Evolutionary conservation across 345 rosid genomes (phyloP).

Genomic region (Psidium friedrichsthalianum): DNA sequence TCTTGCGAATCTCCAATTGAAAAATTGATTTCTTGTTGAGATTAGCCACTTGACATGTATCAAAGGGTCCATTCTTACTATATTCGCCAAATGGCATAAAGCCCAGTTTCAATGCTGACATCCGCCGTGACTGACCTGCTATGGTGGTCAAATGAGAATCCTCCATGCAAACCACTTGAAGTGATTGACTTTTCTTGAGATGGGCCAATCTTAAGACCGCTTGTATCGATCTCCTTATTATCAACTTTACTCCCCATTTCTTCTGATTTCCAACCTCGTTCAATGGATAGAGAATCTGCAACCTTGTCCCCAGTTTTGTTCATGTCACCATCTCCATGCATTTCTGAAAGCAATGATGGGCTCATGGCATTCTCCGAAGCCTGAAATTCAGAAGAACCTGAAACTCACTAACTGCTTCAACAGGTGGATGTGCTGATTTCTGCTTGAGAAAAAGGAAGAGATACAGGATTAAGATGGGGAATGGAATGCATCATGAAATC

Average conservation of each 20-base stretch:
- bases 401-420: constrained; percentile 28
- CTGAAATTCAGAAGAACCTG: constrained; percentile 25
- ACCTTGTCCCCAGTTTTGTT: constrained; percentile 10
- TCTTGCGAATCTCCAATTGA: constrained; percentile 46
- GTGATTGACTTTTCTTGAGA: constrained; percentile 66
- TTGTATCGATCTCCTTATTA: constrained; percentile 6
- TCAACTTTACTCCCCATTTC: constrained; percentile 24
- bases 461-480: background rate
- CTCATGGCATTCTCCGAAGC: constrained; percentile 14
- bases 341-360: constrained; percentile 15
- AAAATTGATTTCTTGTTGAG: constrained; percentile 35
- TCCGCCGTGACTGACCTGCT: constrained; percentile 12
- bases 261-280: constrained; percentile 43
- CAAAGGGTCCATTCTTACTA: constrained; percentile 13
- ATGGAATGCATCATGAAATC: background rate
- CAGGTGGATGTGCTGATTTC: constrained; percentile 25
- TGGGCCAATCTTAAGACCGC: constrained; percentile 5
- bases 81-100: background rate
- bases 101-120: constrained; percentile 16
- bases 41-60: constrained; percentile 32
- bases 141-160: constrained; percentile 33
- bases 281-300: constrained; percentile 14
- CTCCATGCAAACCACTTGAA: constrained; percentile 38
- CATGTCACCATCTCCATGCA: constrained; percentile 13
- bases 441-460: constrained; percentile 1